A percentile compares a stretch with the other conserved stretches of the same genome.
Evolutionary conservation across 2,329 filamentous ascomycete genomes (phyloP).

Genomic region (Xylariaceae sp.): DNA sequence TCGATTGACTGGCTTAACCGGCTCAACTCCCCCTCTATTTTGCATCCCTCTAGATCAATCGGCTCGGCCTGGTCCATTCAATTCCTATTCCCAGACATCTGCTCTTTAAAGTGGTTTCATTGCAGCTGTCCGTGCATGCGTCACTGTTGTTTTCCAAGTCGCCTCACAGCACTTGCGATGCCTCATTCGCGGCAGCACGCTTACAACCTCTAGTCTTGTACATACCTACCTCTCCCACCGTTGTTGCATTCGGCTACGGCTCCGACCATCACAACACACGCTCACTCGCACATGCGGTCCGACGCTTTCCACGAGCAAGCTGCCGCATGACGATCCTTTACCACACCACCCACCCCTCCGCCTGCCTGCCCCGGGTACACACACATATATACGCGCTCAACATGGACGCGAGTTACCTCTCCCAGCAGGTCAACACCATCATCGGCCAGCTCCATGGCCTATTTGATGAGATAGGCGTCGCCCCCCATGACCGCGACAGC

Average conservation of each 20-base stretch:
- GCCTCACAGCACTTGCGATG: neutral
- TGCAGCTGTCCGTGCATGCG: too few relatives aligned
- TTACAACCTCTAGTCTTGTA: too few relatives aligned
- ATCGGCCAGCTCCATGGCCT: slow-evolving; percentile 89
- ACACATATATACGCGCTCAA: slow-evolving; percentile 6
- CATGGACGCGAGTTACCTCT: slow-evolving; percentile 91
- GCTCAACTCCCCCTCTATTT: too few relatives aligned
- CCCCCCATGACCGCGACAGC: slow-evolving; percentile 84
- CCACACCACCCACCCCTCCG: neutral
- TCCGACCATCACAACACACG: neutral
- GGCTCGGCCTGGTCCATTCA: too few relatives aligned
- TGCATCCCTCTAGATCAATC: too few relatives aligned
- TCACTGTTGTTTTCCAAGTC: too few relatives aligned
- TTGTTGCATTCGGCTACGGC: too few relatives aligned
- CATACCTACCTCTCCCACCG: too few relatives aligned
- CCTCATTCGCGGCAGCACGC: neutral
- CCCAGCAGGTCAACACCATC: slow-evolving; percentile 92
- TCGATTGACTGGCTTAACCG: too few relatives aligned
- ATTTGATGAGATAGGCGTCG: slow-evolving; percentile 97
- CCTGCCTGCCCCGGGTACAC: neutral
- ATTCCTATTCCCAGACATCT: too few relatives aligned
- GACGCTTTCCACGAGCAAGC: neutral
- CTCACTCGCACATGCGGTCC: too few relatives aligned
- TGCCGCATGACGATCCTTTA: slow-evolving; percentile 13
- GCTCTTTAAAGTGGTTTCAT: too few relatives aligned